Base-by-base conservation (phyloP, 306 rosid genomes). In the Inga leiocalycina region DNA sequence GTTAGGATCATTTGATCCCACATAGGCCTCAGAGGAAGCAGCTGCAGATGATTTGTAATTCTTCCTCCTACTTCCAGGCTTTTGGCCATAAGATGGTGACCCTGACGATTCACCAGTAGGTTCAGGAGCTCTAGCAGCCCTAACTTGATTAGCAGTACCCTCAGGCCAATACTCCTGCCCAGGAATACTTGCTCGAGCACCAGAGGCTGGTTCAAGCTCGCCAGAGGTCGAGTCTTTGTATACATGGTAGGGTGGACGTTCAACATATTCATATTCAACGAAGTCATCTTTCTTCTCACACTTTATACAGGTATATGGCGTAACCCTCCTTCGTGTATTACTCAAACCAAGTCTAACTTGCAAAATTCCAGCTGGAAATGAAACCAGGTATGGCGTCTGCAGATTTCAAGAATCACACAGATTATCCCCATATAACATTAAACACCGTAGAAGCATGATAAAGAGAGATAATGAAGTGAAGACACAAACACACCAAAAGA, bases 61-160 rank as follows among this genome's bases (percentile, higher is more conserved):
- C 90, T 90, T 93, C 88, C 99, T 96, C 97, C 99, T 88, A 88
- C 98, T 96, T 69, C 99, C 98, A 54, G 99, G 98, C 17, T 75
- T 91, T 87, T 82, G 88, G 12, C 99, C 99, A 85, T 87, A 94
- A 57, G 99, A 94, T 27, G 98, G 97, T 85, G 98, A 90, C 27
- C 98, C 91, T 39, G 39, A 52, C 13, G 99, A 96, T 43, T 78
- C 81, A 17, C 94, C 97, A 39, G 81, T 85, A 1, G 99, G 99
- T 79, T 88, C 88, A 12, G 99, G 99, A 37, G 98, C 97, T 57
- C 81, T 87, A 30, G 93, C 99, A 70, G 98, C 94, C 85, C 97
- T 88, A 22, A 96, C 98, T 51, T 80, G 94, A 76, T 86, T 90
- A 51, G 92, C 94, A 74, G 99, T 96, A 62, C 99, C 99, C 83